These are phyloP conservation scores for Periconia sp. DNA, from an alignment of 2,329 filamentous ascomycete genomes.

Conservation along the genomic window DNA sequence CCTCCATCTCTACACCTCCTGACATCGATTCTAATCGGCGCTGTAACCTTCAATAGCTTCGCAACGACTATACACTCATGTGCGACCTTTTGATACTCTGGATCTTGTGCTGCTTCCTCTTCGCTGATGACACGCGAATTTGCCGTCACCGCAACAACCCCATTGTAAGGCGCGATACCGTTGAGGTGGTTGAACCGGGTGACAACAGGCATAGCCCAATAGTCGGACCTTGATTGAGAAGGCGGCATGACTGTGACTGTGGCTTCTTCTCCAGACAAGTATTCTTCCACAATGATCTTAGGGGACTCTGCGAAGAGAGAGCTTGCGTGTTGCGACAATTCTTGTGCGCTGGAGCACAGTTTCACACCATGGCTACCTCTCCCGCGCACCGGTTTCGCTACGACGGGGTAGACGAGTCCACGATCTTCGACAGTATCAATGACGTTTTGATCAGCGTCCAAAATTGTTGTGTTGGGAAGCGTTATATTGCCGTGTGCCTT, in stretches of 20 bases:
- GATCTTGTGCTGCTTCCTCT: constrained; percentile 38
- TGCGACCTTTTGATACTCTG: constrained; percentile 39
- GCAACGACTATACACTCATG: constrained; percentile 52
- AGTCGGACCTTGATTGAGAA: constrained; percentile 30
- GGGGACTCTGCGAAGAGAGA: constrained; percentile 46
- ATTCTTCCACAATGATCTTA: constrained; percentile 56
- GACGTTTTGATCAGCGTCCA: constrained; percentile 40
- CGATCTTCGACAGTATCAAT: constrained; percentile 18
- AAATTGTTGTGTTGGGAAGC: no score
- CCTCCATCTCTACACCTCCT: constrained; percentile 41
- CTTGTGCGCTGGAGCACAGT: constrained; percentile 45
- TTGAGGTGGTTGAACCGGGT: constrained; percentile 56
- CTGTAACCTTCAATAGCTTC: constrained; percentile 47
- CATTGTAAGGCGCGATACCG: constrained; percentile 58
- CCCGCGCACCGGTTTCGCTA: constrained; percentile 58
- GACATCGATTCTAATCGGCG: constrained; percentile 56
- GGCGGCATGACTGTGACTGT: constrained; percentile 62
- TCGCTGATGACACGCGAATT: constrained; percentile 53
- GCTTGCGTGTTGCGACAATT: constrained; percentile 43
- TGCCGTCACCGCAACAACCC: constrained; percentile 53
- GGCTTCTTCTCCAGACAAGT: constrained; percentile 55
- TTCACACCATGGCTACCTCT: constrained; percentile 59
- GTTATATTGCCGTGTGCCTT: constrained; percentile 46
- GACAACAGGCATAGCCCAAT: constrained; percentile 56
- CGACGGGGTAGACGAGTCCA: constrained; percentile 49